Base-by-base conservation (phyloP, 108 stramenopile genomes). In the Poteriospumella lacustris region DNA sequence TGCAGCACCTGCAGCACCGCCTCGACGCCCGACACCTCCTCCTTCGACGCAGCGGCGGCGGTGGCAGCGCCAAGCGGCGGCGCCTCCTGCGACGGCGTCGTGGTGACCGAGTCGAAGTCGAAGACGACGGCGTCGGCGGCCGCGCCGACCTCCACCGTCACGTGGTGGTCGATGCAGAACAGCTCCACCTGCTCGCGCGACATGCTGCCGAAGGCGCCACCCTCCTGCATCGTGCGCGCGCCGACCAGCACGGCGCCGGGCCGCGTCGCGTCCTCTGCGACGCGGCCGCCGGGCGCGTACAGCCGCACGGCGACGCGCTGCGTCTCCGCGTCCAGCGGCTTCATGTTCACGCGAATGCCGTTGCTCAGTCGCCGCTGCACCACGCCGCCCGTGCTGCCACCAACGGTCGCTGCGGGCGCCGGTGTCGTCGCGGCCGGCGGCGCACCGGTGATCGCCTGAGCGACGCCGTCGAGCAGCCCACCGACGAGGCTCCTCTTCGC, bases 141-240 rank as follows among this genome's bases (percentile, higher is more conserved):
- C 84, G 93, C 94, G 72, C 90, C 92, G 79, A 97, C 94, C 78
- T 95, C 93, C 0, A 97, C 96, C 96, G 95, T 97, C 44, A 97
- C 87, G 1, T 34, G 2, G 26, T 59, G 59, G 43, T 58, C 76
- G 39, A 97, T 94, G 76, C 95, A 96, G 78, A 97, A 97, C 15
- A 97, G 85, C 85, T 97, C 97, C 42, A 97, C 97, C 83, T 96
- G 94, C 78, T 97, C 94, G 58, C 97, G 94, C 9, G 92, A 88
- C 89, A 91, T 95, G 31, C 80, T 80, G 41, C 92, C 94, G 79
- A 97, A 94, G 24, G 94, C 93, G 9, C 97, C 97, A 42, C 97
- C 97, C 81, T 97, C 97, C 83, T 96, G 95, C 94, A 97, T 94
- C 38, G 95, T 92, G 34, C 93, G 89, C 3, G 95, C 91, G n/a